Evolutionary conservation across 345 rosid genomes (phyloP).

Genomic region (Ceriops tagal): DNA sequence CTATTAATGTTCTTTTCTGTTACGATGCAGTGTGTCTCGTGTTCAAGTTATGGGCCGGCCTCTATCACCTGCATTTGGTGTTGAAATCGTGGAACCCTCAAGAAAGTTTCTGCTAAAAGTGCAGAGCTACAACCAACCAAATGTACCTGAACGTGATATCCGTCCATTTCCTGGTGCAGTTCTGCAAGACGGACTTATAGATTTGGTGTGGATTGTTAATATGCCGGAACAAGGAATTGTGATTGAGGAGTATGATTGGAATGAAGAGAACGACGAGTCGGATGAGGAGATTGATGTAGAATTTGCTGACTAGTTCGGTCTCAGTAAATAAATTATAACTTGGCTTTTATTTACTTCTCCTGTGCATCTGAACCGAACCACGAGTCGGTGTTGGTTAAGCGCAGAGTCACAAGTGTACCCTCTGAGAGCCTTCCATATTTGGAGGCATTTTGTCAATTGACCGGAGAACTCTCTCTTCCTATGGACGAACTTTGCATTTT

Average conservation of each 20-base stretch:
- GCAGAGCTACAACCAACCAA: constrained; percentile 39
- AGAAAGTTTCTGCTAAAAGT: constrained; percentile 53
- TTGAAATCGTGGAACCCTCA: constrained; percentile 39
- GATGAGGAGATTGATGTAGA: constrained; percentile 47
- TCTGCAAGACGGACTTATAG: constrained; percentile 28
- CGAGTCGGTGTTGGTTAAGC: not conserved
- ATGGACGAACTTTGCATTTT: too few species aligned
- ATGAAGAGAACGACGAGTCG: constrained; percentile 43
- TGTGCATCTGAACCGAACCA: not conserved
- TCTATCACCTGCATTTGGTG: constrained; percentile 45
- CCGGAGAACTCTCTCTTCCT: not conserved
- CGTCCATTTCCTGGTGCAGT: not conserved
- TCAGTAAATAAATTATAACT: not conserved
- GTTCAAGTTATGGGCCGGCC: constrained; percentile 66
- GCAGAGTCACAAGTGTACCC: not conserved
- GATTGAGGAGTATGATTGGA: constrained; percentile 38
- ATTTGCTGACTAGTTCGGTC: constrained; percentile 9
- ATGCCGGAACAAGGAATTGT: constrained; percentile 40
- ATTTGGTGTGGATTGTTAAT: constrained; percentile 50
- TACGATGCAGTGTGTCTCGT: constrained; percentile 60
- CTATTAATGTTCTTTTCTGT: constrained; percentile 11
- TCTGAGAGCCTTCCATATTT: not conserved
- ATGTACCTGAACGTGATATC: constrained; percentile 16
- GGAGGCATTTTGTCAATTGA: not conserved
- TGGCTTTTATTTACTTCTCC: not conserved